These are phyloP conservation scores for Nemania sp. DNA, from an alignment of 2,329 filamentous ascomycete genomes.

Conservation along the genomic window DNA sequence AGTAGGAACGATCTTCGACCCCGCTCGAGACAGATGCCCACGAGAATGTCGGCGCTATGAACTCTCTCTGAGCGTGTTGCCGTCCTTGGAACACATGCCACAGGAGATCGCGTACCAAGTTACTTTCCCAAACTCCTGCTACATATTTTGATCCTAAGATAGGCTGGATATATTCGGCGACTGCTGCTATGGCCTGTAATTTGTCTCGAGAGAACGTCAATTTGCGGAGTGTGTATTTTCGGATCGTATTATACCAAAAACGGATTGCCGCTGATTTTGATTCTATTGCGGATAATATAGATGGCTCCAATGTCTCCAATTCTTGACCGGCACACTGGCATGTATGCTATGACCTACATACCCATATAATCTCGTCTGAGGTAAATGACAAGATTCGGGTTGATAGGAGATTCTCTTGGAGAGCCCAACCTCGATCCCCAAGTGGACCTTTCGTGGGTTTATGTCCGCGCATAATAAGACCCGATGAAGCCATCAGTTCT, in stretches of 20 bases:
- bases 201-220: neutral
- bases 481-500: too few relatives aligned
- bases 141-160: neutral
- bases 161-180: slow-evolving; percentile 1
- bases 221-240: neutral
- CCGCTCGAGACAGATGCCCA: neutral
- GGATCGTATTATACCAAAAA: slow-evolving; percentile 7
- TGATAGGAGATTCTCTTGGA: slow-evolving; percentile 2
- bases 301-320: too few relatives aligned
- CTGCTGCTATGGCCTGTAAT: neutral
- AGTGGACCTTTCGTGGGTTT: neutral
- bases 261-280: too few relatives aligned
- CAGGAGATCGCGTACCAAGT: neutral
- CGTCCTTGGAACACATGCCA: too few relatives aligned
- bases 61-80: too few relatives aligned
- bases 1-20: too few relatives aligned
- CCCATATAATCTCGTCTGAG: neutral
- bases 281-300: too few relatives aligned
- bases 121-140: neutral
- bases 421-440: neutral
- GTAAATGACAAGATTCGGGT: neutral
- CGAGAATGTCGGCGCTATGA: too few relatives aligned
- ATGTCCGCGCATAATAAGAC: neutral
- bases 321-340: too few relatives aligned
- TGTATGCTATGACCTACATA: slow-evolving; percentile 5